Percentiles rank a stretch among this genome's conserved stretches.
Conservation (phyloP, 495 filamentous ascomycete genomes). For the Hypoxylon perforatum region DNA sequence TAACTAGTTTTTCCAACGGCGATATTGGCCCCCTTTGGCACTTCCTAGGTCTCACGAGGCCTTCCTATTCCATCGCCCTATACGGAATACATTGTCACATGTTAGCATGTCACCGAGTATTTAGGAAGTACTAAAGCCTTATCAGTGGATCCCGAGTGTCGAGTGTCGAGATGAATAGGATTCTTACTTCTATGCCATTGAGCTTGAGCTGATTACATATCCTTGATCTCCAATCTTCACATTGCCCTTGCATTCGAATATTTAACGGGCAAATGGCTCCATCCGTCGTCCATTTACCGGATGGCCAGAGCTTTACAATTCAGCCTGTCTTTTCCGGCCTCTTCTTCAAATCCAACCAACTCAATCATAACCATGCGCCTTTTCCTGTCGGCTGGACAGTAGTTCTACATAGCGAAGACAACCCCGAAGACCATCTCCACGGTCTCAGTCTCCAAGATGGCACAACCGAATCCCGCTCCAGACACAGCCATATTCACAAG, state of each 20-base stretch:
- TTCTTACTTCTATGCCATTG: constrained; percentile 4
- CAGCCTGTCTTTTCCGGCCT: constrained; percentile 87
- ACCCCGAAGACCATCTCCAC: constrained; percentile 46
- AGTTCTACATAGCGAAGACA: constrained; percentile 77
- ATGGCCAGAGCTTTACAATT: constrained; percentile 84
- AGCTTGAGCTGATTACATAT: too few relatives aligned
- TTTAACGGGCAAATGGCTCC: constrained; percentile 49
- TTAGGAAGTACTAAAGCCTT: constrained; percentile 31
- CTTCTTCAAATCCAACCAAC: constrained; percentile 85
- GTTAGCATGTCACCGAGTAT: constrained; percentile 12
- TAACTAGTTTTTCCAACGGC: not conserved
- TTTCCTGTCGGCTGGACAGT: constrained; percentile 92
- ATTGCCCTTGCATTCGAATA: constrained; percentile 6
- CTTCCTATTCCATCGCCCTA: not conserved
- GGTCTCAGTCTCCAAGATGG: constrained; percentile 36
- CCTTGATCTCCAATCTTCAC: not conserved
- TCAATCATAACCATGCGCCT: constrained; percentile 70
- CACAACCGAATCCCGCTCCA: constrained; percentile 26
- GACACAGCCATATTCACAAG: constrained; percentile 63
- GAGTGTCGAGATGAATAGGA: constrained; percentile 17
- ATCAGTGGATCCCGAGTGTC: constrained; percentile 11
- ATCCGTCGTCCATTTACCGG: constrained; percentile 74
- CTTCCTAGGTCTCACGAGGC: constrained; percentile 9
- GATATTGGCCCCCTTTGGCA: not conserved
- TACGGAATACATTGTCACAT: constrained; percentile 26